Evolutionary conservation across 2,329 filamentous ascomycete species (phyloP).

Genomic region (Trichoderma gracile): DNA sequence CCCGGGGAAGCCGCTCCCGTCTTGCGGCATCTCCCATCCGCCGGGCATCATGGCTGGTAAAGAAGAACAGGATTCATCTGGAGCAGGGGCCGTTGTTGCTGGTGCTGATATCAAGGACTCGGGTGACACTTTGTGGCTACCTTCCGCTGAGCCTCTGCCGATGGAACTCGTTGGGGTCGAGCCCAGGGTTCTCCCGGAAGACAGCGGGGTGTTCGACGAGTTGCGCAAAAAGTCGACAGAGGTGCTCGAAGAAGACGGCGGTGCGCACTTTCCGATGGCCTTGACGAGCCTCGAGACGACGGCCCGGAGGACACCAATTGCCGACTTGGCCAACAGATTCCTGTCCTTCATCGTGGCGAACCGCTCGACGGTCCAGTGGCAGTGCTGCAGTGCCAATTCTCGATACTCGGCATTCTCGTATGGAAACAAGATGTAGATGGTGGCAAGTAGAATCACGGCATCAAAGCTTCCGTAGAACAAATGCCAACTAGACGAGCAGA

Average conservation of each 20-base stretch:
- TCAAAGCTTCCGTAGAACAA: conserved; percentile 66
- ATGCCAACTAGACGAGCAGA: conserved; percentile 44
- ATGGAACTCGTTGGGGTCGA: conserved; percentile 28
- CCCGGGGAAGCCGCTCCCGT: conserved; percentile 49
- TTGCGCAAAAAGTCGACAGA: conserved; percentile 2
- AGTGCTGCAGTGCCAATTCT: conserved; percentile 53
- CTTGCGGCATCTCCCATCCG: conserved; percentile 46
- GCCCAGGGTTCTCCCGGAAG: conserved; percentile 12
- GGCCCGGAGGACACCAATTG: conserved; percentile 56
- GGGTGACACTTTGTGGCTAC: background rate
- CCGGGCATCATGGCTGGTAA: conserved; percentile 14
- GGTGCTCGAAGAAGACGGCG: conserved; percentile 28
- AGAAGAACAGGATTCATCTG: background rate
- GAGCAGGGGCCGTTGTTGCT: background rate
- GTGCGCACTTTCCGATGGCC: conserved; percentile 42
- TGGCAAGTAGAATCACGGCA: conserved; percentile 61
- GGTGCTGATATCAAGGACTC: background rate
- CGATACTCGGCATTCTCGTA: conserved; percentile 53
- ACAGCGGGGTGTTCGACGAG: conserved; percentile 27
- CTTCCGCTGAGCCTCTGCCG: conserved; percentile 13
- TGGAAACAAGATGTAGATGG: conserved; percentile 63
- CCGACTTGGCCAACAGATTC: conserved; percentile 56
- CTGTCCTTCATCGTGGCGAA: conserved; percentile 57
- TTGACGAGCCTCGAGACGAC: conserved; percentile 56
- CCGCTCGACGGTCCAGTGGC: conserved; percentile 59